phyloP scores from a whole-genome alignment of 1,284 basidiomycete species.

The Earliella scabrosa region DNA sequence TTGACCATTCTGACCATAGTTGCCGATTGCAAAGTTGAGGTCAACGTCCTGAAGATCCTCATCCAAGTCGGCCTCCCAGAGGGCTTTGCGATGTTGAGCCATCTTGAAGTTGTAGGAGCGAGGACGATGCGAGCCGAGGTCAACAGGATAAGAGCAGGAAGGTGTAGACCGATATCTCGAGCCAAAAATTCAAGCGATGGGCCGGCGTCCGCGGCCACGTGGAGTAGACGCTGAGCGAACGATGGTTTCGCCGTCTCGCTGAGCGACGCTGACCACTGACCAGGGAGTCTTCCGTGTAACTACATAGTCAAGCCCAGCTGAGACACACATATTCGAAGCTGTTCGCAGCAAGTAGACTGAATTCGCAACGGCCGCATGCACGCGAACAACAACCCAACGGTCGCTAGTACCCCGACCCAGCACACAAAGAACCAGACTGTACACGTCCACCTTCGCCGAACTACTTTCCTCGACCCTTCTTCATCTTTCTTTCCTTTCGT shows the following conservation, averaged over 20 bases:
- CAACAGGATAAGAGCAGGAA: slow-evolving; percentile 2
- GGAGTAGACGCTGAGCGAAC: slow-evolving; percentile 2
- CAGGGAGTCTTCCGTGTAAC: too few relatives aligned
- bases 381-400: too few relatives aligned
- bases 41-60: slow-evolving; percentile 77
- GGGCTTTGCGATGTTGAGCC: slow-evolving; percentile 64
- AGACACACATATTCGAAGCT: too few relatives aligned
- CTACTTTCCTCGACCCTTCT: slow-evolving; percentile 24
- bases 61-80: slow-evolving; percentile 76
- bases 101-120: slow-evolving; percentile 34
- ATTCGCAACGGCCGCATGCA: too few relatives aligned
- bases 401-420: too few relatives aligned
- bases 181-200: too few relatives aligned
- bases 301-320: too few relatives aligned
- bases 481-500: slow-evolving; percentile 36
- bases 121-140: neutral
- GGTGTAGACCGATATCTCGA: too few relatives aligned
- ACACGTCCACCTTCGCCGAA: too few relatives aligned
- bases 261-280: neutral
- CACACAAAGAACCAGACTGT: too few relatives aligned
- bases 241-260: slow-evolving; percentile 3
- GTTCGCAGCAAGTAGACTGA: too few relatives aligned
- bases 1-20: slow-evolving; percentile 66
- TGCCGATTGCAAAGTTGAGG: slow-evolving; percentile 69
- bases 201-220: neutral